Conservation (phyloP, 2,329 filamentous ascomycete genomes). For the Trichoderma pleuroti region DNA sequence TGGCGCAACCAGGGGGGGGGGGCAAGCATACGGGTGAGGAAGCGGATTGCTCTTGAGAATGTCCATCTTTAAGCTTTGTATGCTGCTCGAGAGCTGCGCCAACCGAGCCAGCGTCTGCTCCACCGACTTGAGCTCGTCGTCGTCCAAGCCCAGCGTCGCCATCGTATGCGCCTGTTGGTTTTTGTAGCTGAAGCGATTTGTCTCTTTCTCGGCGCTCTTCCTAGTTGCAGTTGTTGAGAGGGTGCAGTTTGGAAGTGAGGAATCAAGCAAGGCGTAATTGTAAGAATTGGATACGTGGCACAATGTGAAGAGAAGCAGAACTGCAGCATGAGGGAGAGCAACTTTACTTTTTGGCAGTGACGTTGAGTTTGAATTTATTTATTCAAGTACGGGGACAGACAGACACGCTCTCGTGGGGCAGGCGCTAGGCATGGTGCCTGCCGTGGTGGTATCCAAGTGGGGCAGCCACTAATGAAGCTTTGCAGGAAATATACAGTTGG, state of each 20-base stretch:
- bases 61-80: slow-evolving; percentile 60
- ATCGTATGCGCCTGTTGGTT: slow-evolving; percentile 25
- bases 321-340: neutral
- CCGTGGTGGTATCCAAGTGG: neutral
- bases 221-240: neutral
- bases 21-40: slow-evolving; percentile 56
- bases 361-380: neutral
- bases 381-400: neutral
- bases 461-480: neutral
- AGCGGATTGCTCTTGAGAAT: slow-evolving; percentile 62
- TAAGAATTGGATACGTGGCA: neutral
- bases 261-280: neutral
- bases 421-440: neutral
- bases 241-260: neutral
- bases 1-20: too few relatives aligned
- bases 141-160: slow-evolving; percentile 48
- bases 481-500: neutral
- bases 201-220: neutral
- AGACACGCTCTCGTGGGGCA: neutral
- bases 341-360: neutral
- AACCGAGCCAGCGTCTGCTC: slow-evolving; percentile 69
- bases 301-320: neutral
- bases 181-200: neutral
- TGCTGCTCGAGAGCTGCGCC: slow-evolving; percentile 64
- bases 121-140: slow-evolving; percentile 63